Conservation (phyloP, 345 rosid genomes). For the Populus deltoides region DNA sequence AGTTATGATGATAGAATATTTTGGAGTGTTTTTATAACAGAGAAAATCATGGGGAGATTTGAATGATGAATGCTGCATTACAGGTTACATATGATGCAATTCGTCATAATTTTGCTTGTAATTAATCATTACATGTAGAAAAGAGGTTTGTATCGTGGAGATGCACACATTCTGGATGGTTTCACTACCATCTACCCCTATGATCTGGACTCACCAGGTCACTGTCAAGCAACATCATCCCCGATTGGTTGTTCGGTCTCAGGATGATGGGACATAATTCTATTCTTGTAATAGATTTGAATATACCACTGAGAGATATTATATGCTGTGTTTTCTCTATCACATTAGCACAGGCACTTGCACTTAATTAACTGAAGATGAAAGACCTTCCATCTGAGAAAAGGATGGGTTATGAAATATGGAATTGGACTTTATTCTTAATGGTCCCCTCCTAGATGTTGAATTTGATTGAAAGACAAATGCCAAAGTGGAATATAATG, state of each 20-base stretch:
- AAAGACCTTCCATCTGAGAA: background rate
- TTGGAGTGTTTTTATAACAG: too few relatives aligned
- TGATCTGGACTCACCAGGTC: too few relatives aligned
- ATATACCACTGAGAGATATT: too few relatives aligned
- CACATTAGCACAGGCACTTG: background rate
- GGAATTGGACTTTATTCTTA: background rate
- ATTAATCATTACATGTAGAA: too few relatives aligned
- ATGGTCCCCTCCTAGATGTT: background rate
- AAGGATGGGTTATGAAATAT: background rate
- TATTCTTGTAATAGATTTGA: too few relatives aligned
- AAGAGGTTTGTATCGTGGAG: background rate
- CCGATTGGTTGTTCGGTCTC: too few relatives aligned
- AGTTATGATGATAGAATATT: background rate
- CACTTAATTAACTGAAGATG: background rate
- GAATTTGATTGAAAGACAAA: background rate
- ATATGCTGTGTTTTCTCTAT: background rate
- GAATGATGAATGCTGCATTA: background rate
- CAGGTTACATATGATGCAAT: background rate
- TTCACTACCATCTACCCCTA: background rate
- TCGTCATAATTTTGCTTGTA: background rate
- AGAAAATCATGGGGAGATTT: background rate
- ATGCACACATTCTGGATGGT: background rate
- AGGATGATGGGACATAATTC: too few relatives aligned
- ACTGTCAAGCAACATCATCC: too few relatives aligned
- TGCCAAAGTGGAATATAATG: background rate